Evolutionary conservation across 2,329 filamentous ascomycete genomes (phyloP).

Genomic region (Aspergillus sp.): DNA sequence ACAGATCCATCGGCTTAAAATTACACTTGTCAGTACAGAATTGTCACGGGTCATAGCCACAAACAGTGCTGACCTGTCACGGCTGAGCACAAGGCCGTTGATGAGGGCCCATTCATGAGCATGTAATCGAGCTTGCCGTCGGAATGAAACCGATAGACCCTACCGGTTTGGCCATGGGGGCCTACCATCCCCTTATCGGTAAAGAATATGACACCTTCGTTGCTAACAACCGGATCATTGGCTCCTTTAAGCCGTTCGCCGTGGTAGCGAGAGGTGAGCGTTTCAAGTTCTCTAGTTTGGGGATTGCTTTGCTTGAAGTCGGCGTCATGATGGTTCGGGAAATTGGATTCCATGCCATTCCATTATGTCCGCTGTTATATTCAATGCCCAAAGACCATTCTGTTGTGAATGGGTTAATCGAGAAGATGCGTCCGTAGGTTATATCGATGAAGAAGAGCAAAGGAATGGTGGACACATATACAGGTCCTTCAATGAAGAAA

Average conservation of each 20-base stretch:
- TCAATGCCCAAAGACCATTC: not conserved
- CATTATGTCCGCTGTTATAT: not conserved
- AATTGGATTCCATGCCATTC: not conserved
- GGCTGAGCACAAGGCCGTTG: not conserved
- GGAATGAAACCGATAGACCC: not conserved
- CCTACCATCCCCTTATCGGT: not conserved
- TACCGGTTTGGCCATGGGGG: not conserved
- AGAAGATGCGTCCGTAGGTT: not conserved
- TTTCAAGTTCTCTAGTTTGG: not conserved
- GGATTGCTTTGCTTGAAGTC: not conserved
- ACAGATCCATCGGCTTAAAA: not conserved
- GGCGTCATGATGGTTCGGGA: not conserved
- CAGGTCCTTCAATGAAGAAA: not conserved
- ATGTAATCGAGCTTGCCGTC: not conserved
- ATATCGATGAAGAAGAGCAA: not conserved
- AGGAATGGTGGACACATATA: not conserved
- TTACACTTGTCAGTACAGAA: not conserved
- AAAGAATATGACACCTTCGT: not conserved
- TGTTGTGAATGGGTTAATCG: not conserved
- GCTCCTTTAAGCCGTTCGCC: not conserved
- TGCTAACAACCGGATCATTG: not conserved
- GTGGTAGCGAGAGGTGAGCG: not conserved
- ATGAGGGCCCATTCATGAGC: not conserved
- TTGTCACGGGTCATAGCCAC: not conserved
- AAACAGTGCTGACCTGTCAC: not conserved